phyloP scores from a whole-genome alignment of 257 asterid species.

The Scutellaria minor region DNA sequence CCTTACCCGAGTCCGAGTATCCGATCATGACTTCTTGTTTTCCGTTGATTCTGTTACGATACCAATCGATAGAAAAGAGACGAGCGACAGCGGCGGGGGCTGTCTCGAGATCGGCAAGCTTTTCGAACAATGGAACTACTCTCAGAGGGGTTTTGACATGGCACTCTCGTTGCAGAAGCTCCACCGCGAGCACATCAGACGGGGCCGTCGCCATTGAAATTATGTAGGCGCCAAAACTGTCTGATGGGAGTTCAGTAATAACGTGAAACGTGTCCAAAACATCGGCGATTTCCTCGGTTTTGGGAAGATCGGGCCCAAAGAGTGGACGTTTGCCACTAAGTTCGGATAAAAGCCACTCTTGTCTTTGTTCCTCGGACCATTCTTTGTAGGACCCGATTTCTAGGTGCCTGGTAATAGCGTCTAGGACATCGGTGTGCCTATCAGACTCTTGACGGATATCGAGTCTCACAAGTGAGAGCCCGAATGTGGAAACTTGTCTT shows the following conservation, averaged over 20 bases:
- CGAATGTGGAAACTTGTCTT: slow-evolving; percentile 93
- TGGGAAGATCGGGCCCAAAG: slow-evolving; percentile 86
- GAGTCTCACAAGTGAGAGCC: slow-evolving; percentile 86
- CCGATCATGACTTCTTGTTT: slow-evolving; percentile 98
- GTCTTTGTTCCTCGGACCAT: slow-evolving; percentile 87
- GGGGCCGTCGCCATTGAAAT: slow-evolving; percentile 97
- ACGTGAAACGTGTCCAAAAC: slow-evolving; percentile 81
- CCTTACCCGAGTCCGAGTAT: slow-evolving; percentile 96
- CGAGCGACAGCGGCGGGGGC: slow-evolving; percentile 94
- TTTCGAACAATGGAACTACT: slow-evolving; percentile 89
- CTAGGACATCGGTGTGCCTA: slow-evolving; percentile 88
- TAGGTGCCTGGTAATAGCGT: slow-evolving; percentile 79
- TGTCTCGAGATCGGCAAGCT: slow-evolving; percentile 86
- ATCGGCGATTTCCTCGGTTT: slow-evolving; percentile 87
- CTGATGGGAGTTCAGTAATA: slow-evolving; percentile 78
- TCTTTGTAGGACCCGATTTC: slow-evolving; percentile 88
- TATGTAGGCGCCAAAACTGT: slow-evolving; percentile 85
- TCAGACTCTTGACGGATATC: slow-evolving; percentile 97
- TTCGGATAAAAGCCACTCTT: slow-evolving; percentile 92
- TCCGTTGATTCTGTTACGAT: slow-evolving; percentile 71
- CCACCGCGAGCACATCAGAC: slow-evolving; percentile 94
- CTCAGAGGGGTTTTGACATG: slow-evolving; percentile 70
- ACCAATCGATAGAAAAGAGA: slow-evolving; percentile 90
- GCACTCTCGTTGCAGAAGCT: slow-evolving; percentile 90
- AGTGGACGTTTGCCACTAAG: slow-evolving; percentile 88